Base-by-base conservation (phyloP, 148 eudicot genomes). In the Agrostemma githago region DNA sequence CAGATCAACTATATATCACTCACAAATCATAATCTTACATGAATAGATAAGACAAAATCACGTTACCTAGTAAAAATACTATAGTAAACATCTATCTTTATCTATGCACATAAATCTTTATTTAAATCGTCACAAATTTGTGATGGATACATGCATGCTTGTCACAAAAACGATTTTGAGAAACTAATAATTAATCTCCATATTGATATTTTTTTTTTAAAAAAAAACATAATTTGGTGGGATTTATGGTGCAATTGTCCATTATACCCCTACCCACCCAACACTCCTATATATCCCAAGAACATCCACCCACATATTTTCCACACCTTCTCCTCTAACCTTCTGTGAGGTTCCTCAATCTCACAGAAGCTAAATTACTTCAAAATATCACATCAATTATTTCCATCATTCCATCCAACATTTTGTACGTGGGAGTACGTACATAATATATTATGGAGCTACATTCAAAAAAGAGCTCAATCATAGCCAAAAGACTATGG, bases 401-500 rank as follows among this genome's bases (percentile, higher is more conserved):
- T 9, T 43, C 17, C 26, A 73, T 43, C 59, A 26, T 7, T 15
- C 42, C 51, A 41, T 42, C 42, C 5, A 4, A 67, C 43, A 41
- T 37, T n/a, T 21, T 26, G 8, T 21, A 62, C 2, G 8, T 26
- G 10, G 63, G 17, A 60, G 62, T 59, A 21, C 65, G 64, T 61
- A 37, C 39, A 0, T 15, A 8, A 21, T n/a, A 38, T 26, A 61
- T 34, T 44, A 79, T 79, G 79, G 72, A 76, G 48, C 34, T 76
- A 17, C 72, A 76, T 71, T 65, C 83, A 61, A 64, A 46, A 39
- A 80, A 20, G 53, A 72, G 73, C 67, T 80, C 83, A 72, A 66
- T 48, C 0, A 42, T 79, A 65, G 80, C 85, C 14, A 83, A 83
- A 77, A 83, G 68, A 73, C 70, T 79, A 63, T 79, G 80, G 78